A percentile compares a stretch with the other conserved stretches of the same genome.
Evolutionary conservation across 2,329 filamentous ascomycete genomes (phyloP).

Genomic region (Claviceps paspali): DNA sequence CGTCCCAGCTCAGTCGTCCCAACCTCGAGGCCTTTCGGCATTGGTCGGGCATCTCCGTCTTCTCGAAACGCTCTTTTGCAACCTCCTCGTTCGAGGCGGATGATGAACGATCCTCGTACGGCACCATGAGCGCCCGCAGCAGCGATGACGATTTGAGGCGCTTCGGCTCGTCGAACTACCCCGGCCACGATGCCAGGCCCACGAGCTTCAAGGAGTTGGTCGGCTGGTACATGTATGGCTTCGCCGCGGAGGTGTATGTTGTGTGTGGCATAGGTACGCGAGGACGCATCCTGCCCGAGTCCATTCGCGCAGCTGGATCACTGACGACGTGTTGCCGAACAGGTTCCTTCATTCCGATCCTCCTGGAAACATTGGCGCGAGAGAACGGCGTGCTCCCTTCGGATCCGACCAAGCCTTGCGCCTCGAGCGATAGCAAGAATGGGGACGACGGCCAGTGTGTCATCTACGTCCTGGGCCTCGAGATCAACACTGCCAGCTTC

Average conservation of each 20-base stretch:
- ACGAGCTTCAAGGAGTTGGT: conserved; percentile 77
- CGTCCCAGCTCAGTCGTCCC: conserved; percentile 18
- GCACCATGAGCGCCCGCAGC: conserved; percentile 20
- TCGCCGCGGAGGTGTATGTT: conserved; percentile 91
- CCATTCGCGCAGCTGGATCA: too few species aligned
- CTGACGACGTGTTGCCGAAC: too few species aligned
- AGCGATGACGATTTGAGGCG: conserved; percentile 22
- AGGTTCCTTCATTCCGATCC: conserved; percentile 93
- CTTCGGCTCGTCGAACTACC: conserved; percentile 39
- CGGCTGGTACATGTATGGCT: conserved; percentile 94
- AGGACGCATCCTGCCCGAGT: too few species aligned
- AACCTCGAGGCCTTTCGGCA: conserved; percentile 25
- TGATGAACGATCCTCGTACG: conserved; percentile 44
- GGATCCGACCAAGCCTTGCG: conserved; percentile 63
- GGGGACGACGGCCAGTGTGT: conserved; percentile 56
- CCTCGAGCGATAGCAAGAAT: conserved; percentile 40
- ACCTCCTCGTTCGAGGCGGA: conserved; percentile 53
- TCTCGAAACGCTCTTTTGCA: conserved; percentile 39
- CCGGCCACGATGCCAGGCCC: conserved; percentile 73
- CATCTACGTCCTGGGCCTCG: conserved; percentile 62
- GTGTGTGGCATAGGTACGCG: conserved; percentile 60
- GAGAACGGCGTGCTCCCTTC: conserved; percentile 79
- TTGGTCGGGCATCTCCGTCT: conserved; percentile 33
- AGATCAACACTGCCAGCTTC: conserved; percentile 92
- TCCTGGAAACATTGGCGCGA: conserved; percentile 81